These are phyloP conservation scores for Phaeosphaeria sp. DNA, from an alignment of 2,329 filamentous ascomycete genomes.

Conservation along the genomic window DNA sequence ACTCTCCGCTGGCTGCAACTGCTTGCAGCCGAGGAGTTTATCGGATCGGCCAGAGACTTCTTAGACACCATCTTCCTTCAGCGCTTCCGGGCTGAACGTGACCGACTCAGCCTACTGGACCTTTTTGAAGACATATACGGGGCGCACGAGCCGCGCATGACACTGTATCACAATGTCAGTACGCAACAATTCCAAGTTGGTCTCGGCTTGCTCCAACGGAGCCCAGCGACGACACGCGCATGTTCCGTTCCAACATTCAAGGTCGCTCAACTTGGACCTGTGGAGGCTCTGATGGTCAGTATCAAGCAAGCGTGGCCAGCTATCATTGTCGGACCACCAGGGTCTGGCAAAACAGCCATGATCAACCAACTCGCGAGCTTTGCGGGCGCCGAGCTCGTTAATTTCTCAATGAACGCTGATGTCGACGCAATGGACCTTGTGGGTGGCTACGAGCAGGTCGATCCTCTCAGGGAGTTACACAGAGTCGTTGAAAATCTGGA, in stretches of 20 bases:
- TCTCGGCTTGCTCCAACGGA: slow-evolving; percentile 71
- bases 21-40: slow-evolving; percentile 64
- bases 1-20: slow-evolving; percentile 86
- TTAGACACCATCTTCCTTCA: slow-evolving; percentile 84
- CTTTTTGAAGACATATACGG: slow-evolving; percentile 73
- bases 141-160: slow-evolving; percentile 41
- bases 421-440: slow-evolving; percentile 97
- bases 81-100: slow-evolving; percentile 77
- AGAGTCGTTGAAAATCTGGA: slow-evolving; percentile 63
- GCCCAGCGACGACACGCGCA: slow-evolving; percentile 49
- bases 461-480: slow-evolving; percentile 76
- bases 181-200: slow-evolving; percentile 77
- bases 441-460: slow-evolving; percentile 94
- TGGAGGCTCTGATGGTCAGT: slow-evolving; percentile 88
- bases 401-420: slow-evolving; percentile 91
- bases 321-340: slow-evolving; percentile 84
- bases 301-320: slow-evolving; percentile 87
- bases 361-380: slow-evolving; percentile 81
- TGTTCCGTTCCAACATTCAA: slow-evolving; percentile 25
- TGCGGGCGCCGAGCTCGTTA: slow-evolving; percentile 76
- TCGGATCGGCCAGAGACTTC: slow-evolving; percentile 72
- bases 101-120: slow-evolving; percentile 69
- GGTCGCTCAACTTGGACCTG: slow-evolving; percentile 67
- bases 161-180: slow-evolving; percentile 74
- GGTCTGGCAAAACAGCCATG: slow-evolving; percentile 84